These are phyloP conservation scores for Sclerotinia sclerotiorum DNA, from an alignment of 2,329 filamentous ascomycete genomes.

Conservation along the genomic window DNA sequence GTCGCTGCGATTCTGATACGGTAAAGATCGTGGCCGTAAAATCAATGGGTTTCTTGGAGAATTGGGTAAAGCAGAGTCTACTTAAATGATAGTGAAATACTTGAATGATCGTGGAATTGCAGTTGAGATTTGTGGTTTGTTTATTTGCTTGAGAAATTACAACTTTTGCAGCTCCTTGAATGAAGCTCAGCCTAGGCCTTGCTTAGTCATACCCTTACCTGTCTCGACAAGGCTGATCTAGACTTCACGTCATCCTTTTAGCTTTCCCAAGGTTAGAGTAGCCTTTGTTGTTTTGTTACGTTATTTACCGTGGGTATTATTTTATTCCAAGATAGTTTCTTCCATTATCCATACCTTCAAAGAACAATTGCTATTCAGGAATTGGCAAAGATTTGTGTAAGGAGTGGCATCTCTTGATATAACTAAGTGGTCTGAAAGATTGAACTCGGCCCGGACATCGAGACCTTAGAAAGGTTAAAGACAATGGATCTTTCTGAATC, in stretches of 20 bases:
- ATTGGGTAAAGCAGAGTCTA: background rate
- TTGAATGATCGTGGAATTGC: background rate
- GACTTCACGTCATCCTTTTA: background rate
- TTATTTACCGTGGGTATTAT: background rate
- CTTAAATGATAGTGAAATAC: background rate
- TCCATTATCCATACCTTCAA: background rate
- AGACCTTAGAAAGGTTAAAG: background rate
- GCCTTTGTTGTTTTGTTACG: background rate
- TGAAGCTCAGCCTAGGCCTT: slow-evolving; percentile 7
- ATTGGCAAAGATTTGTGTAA: background rate
- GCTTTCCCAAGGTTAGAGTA: background rate
- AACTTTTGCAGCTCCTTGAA: slow-evolving; percentile 2
- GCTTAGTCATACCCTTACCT: slow-evolving; percentile 2
- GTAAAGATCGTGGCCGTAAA: background rate
- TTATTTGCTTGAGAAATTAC: background rate
- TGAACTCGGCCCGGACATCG: background rate
- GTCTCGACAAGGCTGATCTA: background rate
- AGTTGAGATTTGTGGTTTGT: background rate
- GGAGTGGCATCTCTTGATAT: background rate
- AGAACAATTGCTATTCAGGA: background rate
- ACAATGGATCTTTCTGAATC: slow-evolving; percentile 23
- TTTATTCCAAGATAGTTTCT: background rate
- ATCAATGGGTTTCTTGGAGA: background rate
- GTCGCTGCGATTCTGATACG: background rate
- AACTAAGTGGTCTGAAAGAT: background rate